Percentiles rank a stretch among this genome's conserved stretches.
These are phyloP conservation scores for Nephelium lappaceum DNA, from an alignment of 345 rosid genomes.

Conservation along the genomic window DNA sequence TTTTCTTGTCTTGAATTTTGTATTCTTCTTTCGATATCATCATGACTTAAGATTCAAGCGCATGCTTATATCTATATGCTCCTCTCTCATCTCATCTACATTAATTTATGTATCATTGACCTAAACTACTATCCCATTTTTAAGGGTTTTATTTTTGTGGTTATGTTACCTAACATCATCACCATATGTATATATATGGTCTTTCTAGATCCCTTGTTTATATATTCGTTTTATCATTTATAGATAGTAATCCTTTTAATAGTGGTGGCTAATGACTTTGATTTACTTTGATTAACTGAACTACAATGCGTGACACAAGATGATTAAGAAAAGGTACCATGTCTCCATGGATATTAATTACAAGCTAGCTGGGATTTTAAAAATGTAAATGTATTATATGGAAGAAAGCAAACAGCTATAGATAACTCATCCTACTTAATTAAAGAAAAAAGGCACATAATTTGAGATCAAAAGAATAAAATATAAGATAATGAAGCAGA, in stretches of 20 bases:
- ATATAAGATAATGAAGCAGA: neutral
- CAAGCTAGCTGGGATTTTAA: neutral
- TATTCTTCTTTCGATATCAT: constrained; percentile 15
- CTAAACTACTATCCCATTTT: constrained; percentile 4
- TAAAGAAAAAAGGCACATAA: neutral
- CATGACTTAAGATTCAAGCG: constrained; percentile 21
- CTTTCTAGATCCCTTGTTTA: neutral
- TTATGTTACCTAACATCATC: constrained; percentile 17
- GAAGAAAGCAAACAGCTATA: neutral
- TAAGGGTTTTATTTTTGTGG: neutral
- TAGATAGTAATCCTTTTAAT: too few species aligned
- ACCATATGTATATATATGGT: too few species aligned
- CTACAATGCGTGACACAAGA: neutral
- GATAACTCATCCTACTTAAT: neutral
- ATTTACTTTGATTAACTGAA: neutral
- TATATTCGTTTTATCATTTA: too few species aligned
- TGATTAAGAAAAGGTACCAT: neutral
- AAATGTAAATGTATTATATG: neutral
- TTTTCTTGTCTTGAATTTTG: neutral
- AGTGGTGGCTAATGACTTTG: too few species aligned
- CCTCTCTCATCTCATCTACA: neutral
- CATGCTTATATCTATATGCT: constrained; percentile 9
- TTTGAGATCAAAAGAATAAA: neutral
- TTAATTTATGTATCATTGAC: constrained; percentile 7
- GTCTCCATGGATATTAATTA: neutral